Evolutionary conservation across 371 early-diverging fungal species (phyloP).

Genomic region (Apophysomyces ossiformis): DNA sequence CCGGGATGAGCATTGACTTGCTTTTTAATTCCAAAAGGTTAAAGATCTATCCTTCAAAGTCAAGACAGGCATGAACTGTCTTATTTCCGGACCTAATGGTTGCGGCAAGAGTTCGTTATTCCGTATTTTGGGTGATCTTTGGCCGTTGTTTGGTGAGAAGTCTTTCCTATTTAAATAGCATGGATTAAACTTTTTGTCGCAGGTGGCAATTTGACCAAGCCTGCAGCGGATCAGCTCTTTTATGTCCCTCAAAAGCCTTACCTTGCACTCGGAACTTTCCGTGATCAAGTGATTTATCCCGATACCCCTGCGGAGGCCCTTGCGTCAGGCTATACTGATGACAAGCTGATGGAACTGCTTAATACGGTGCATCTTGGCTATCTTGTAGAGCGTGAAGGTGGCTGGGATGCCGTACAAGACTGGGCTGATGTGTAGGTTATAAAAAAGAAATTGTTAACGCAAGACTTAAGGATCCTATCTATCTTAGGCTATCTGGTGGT

Average conservation of each 20-base stretch:
- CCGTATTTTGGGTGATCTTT: slow-evolving; percentile 92
- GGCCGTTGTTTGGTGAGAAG: slow-evolving; percentile 75
- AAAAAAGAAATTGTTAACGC: slow-evolving; percentile 9
- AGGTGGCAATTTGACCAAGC: slow-evolving; percentile 84
- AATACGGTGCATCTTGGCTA: slow-evolving; percentile 74
- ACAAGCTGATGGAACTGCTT: slow-evolving; percentile 65
- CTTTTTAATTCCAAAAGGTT: slow-evolving; percentile 25
- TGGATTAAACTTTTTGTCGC: slow-evolving; percentile 2
- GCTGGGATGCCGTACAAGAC: slow-evolving; percentile 83
- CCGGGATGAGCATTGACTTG: background rate
- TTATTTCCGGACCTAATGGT: slow-evolving; percentile 94
- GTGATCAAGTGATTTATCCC: slow-evolving; percentile 91
- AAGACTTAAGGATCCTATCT: slow-evolving; percentile 4
- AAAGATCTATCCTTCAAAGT: slow-evolving; percentile 84
- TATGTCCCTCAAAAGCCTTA: slow-evolving; percentile 97
- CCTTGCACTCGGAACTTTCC: slow-evolving; percentile 86
- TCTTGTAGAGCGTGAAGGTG: slow-evolving; percentile 82
- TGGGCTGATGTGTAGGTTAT: slow-evolving; percentile 75
- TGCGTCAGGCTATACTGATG: slow-evolving; percentile 61
- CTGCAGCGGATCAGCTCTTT: slow-evolving; percentile 79
- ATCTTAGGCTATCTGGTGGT: slow-evolving; percentile 69
- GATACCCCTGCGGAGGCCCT: slow-evolving; percentile 64
- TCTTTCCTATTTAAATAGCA: background rate
- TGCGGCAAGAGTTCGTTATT: slow-evolving; percentile 91
- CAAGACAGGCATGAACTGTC: slow-evolving; percentile 80